A percentile compares a stretch with the other conserved stretches of the same genome.
These are phyloP conservation scores for Clohesyomyces aquaticus DNA, from an alignment of 495 filamentous ascomycete species.

Conservation along the genomic window DNA sequence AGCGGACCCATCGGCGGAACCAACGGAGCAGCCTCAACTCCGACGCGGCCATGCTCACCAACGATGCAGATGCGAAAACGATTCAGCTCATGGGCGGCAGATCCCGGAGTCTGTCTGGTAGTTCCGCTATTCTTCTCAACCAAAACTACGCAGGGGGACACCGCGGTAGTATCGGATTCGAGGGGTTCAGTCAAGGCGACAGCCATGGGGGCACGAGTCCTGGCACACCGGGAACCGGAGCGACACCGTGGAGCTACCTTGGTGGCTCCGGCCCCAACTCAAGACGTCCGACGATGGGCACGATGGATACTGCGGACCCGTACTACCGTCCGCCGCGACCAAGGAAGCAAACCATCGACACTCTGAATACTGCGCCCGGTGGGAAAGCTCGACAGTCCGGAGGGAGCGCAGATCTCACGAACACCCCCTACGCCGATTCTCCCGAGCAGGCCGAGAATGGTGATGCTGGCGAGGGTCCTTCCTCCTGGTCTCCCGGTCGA, in stretches of 20 bases:
- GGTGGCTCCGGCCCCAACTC: constrained; percentile 46
- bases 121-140: constrained; percentile 73
- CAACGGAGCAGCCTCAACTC: constrained; percentile 78
- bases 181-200: constrained; percentile 40
- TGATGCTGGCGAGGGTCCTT: constrained; percentile 53
- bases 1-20: constrained; percentile 64
- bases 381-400: constrained; percentile 54
- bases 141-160: constrained; percentile 48
- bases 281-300: constrained; percentile 38
- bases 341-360: constrained; percentile 62
- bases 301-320: constrained; percentile 43
- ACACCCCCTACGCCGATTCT: constrained; percentile 53
- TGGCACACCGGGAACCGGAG: constrained; percentile 26
- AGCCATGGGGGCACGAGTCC: constrained; percentile 68
- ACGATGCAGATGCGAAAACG: constrained; percentile 66
- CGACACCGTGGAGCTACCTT: constrained; percentile 50
- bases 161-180: constrained; percentile 39
- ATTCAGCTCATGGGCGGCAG: constrained; percentile 68
- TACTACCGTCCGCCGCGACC: constrained; percentile 85
- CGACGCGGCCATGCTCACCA: constrained; percentile 74
- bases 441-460: constrained; percentile 47
- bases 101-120: constrained; percentile 80
- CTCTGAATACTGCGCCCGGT: constrained; percentile 43
- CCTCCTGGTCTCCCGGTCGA: constrained; percentile 58
- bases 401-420: constrained; percentile 57